Conservation (phyloP, 768 basidiomycete species). For the Boletus subparvulus region DNA sequence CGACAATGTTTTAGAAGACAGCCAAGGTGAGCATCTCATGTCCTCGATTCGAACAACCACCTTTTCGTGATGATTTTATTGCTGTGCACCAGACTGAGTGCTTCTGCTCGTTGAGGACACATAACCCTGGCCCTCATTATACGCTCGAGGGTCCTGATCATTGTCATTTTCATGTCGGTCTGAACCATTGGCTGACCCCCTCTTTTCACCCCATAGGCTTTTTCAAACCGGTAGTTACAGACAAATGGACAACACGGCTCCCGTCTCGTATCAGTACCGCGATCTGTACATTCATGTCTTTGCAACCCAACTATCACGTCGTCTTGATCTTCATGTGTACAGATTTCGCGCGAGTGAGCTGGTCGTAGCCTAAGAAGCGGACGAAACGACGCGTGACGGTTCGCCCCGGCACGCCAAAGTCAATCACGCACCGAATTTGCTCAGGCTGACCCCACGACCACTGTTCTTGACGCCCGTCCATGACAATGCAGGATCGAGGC, state of each 20-base stretch:
- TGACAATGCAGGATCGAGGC: constrained; percentile 85
- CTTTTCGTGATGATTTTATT: constrained; percentile 31
- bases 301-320: neutral
- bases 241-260: too few relatives aligned
- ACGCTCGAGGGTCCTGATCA: constrained; percentile 37
- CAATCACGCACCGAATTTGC: constrained; percentile 72
- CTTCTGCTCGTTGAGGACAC: constrained; percentile 33
- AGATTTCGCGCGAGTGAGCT: constrained; percentile 76
- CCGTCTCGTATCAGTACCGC: neutral
- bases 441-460: constrained; percentile 87
- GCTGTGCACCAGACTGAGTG: constrained; percentile 40
- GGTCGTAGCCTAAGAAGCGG: constrained; percentile 68
- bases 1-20: neutral
- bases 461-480: constrained; percentile 97
- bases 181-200: constrained; percentile 1
- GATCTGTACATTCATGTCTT: neutral
- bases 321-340: constrained; percentile 83
- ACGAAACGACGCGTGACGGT: neutral
- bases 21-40: constrained; percentile 3
- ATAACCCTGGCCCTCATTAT: constrained; percentile 32
- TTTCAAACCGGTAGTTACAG: neutral
- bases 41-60: neutral
- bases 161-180: neutral
- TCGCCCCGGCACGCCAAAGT: neutral
- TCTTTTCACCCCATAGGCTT: neutral